Base-by-base conservation (phyloP, 768 basidiomycete species). In the Pisolithus sp. region DNA sequence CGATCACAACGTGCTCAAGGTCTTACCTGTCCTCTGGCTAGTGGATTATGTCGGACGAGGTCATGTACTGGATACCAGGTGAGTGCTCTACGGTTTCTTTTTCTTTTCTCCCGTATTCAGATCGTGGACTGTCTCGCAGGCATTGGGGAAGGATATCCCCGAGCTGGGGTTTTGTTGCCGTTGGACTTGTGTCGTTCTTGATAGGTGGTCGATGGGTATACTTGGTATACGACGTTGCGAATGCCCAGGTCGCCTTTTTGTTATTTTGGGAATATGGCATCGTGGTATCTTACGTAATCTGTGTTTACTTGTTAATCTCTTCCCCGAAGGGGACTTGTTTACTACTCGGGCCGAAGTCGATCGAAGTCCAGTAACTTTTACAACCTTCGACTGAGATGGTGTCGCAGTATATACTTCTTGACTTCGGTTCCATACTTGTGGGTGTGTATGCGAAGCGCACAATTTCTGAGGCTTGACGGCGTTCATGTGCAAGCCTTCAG, bases 1-100 rank as follows among this genome's bases (percentile, higher is more conserved):
- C 0, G 92, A 94, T 63, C 90, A 93, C 61, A 78, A 80, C 61
- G 77, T 86, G 54, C 58, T 85, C 41, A 79, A 79, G 44, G 79
- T 82, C 23, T 76, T 76, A 1, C 86, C 86, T 6, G 83, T 81
- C 62, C 67, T 89, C 12, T 59, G 83, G 30, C 65, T 87, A 9
- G 80, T 83, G 0, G 83, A 89, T 51, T 78, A 76, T 54, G 73
- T 79, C 15, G 80, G 76, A 10, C 77, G 79, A 69, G 75, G 71
- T 13, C 72, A 71, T 10, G 70, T 78, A 2, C 74, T 78, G 7
- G 53, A 58, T n/a, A 53, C 64, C 71, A 59, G 69, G 69, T 64
- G 69, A 74, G 64, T 75, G 65, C 31, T 20, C 5, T 15, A 1
- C 26, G 0, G 44, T 36, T 2, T 7, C 13, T 13, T 47, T 7